Evolutionary conservation across 108 stramenopile species (phyloP).

Genomic region (Cylindrotheca closterium): DNA sequence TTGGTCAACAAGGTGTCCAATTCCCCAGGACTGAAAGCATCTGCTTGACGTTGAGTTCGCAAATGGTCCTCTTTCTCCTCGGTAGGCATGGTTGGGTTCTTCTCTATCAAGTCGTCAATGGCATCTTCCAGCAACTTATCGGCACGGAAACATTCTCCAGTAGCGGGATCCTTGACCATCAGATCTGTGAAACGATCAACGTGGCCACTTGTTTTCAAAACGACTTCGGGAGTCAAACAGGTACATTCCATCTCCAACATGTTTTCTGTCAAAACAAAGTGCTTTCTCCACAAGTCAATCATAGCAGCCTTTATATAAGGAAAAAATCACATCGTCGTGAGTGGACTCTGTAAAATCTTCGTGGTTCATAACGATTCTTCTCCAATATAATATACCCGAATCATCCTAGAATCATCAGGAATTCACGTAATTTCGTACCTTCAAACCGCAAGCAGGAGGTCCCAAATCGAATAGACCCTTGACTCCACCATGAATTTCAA

Average conservation of each 20-base stretch:
- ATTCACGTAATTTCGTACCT: too few relatives aligned
- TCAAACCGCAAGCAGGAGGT: slow-evolving; percentile 96
- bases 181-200: slow-evolving; percentile 99
- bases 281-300: slow-evolving; percentile 94
- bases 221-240: slow-evolving; percentile 93
- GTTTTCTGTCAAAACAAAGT: slow-evolving; percentile 95
- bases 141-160: slow-evolving; percentile 94
- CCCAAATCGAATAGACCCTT: slow-evolving; percentile 98
- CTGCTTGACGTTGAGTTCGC: slow-evolving; percentile 93
- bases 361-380: neutral
- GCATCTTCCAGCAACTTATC: slow-evolving; percentile 99
- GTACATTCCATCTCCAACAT: slow-evolving; percentile 99
- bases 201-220: slow-evolving; percentile 98
- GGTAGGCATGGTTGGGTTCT: slow-evolving; percentile 77
- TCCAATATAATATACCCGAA: too few relatives aligned
- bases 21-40: slow-evolving; percentile 95
- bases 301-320: slow-evolving; percentile 77
- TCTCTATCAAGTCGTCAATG: slow-evolving; percentile 92
- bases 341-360: neutral
- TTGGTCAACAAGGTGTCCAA: slow-evolving; percentile 84
- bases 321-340: neutral
- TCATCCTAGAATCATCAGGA: too few relatives aligned
- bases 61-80: slow-evolving; percentile 89
- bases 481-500: slow-evolving; percentile 99
- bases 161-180: slow-evolving; percentile 93